Percentiles rank a stretch among this genome's conserved stretches.
These are phyloP conservation scores for Salvia sclarea DNA, from an alignment of 305 asterid species.

Conservation along the genomic window DNA sequence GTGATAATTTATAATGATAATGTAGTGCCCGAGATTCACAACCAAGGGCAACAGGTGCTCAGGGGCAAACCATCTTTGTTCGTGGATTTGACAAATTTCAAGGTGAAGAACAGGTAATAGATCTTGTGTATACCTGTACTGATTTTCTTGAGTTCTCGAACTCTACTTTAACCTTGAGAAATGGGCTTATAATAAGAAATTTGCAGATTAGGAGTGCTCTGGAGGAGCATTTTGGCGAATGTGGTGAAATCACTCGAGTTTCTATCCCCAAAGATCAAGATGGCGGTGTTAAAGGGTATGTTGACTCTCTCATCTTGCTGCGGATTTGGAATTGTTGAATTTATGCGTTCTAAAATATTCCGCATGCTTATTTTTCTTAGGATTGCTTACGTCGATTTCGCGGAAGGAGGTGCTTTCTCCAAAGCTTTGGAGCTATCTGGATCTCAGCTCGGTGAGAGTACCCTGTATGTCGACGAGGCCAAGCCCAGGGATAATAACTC, in stretches of 20 bases:
- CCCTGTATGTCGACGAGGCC: constrained; percentile 65
- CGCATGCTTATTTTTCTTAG: constrained; percentile 35
- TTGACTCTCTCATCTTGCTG: background rate
- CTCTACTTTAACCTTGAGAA: background rate
- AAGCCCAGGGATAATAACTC: constrained; percentile 50
- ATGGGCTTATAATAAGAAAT: background rate
- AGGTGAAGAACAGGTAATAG: constrained; percentile 59
- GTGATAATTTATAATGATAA: background rate
- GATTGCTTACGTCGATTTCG: constrained; percentile 70
- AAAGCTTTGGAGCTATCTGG: constrained; percentile 61
- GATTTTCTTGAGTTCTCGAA: background rate
- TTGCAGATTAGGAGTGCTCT: constrained; percentile 65
- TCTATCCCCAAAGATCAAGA: constrained; percentile 66
- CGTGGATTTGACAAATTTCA: constrained; percentile 63
- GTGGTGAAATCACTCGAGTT: constrained; percentile 73
- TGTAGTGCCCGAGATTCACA: constrained; percentile 43
- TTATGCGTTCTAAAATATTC: background rate
- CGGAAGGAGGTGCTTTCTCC: constrained; percentile 37
- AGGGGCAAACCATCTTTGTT: constrained; percentile 55
- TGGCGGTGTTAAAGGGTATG: constrained; percentile 65
- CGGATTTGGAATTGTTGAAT: background rate
- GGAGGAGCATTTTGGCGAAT: constrained; percentile 61
- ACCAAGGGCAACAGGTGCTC: constrained; percentile 47
- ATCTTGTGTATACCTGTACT: background rate
- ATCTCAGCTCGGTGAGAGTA: constrained; percentile 45